phyloP scores from a whole-genome alignment of 345 rosid genomes.

The Populus simonii region DNA sequence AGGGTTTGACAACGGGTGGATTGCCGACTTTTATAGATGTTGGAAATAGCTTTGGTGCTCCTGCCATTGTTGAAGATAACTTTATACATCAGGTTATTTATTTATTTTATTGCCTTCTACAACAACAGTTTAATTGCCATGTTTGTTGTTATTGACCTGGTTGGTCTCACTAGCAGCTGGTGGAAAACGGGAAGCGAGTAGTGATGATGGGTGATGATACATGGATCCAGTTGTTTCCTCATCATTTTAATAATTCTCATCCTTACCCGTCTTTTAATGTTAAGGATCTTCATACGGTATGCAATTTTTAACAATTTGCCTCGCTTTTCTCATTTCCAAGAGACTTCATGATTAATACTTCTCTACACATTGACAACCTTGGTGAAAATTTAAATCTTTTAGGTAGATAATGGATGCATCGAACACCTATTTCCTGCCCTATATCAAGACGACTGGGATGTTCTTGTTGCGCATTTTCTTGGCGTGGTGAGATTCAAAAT shows the following conservation, averaged over 20 bases:
- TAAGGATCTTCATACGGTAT: conserved; percentile 85
- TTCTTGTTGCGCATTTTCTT: conserved; percentile 92
- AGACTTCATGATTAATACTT: not conserved
- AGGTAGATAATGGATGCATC: conserved; percentile 95
- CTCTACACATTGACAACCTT: not conserved
- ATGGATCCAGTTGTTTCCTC: conserved; percentile 86
- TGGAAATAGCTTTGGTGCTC: conserved; percentile 93
- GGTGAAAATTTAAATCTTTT: conserved; percentile 2
- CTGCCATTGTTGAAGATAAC: conserved; percentile 88
- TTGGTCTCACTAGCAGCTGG: conserved; percentile 40
- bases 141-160: no score
- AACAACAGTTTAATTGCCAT: no score
- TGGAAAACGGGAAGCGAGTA: conserved; percentile 70
- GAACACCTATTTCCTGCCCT: conserved; percentile 72
- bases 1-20: conserved; percentile 96
- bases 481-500: conserved; percentile 65
- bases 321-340: no score
- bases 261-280: conserved; percentile 94
- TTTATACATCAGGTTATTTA: conserved; percentile 61
- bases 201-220: conserved; percentile 98
- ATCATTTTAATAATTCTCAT: conserved; percentile 76
- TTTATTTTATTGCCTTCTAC: not conserved
- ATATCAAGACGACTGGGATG: conserved; percentile 84
- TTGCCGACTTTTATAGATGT: conserved; percentile 91
- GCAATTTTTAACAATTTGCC: conserved; percentile 14